Base-by-base conservation (phyloP, 176 grass and related monocot genomes). In the Miscanthus lutarioriparius region DNA sequence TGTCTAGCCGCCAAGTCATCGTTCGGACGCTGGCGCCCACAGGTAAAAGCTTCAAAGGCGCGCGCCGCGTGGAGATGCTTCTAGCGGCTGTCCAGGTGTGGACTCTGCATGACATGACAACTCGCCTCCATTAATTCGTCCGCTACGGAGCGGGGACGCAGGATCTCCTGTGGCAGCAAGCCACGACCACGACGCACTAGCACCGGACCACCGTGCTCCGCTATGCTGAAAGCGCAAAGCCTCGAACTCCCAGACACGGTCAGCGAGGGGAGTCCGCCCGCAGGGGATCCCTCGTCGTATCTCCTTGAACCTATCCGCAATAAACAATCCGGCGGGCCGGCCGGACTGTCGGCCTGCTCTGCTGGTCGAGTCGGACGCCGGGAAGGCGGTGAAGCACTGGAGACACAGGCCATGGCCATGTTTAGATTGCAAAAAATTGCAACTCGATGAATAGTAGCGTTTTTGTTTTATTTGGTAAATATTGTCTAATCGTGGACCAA, bases 71-170 rank as follows among this genome's bases (percentile, higher is more conserved):
- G 82, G 82, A 35, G 87, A 86, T 8, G 78, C 88, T 82, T 90
- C 83, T 86, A 78, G 88, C 73, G 72, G 36, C 88, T 79, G 83
- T 78, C 83, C 88, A 78, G 72, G 83, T 82, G 78, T 66, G 33
- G 20, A 26, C 81, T 78, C n/a, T 3, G 51, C 65, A 44, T 20
- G 80, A 75, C 22, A 33, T 25, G 53, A 43, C 64, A 44, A 14
- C 67, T 13, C 87, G 45, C 32, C 58, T 32, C 10, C 39, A 17
- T 64, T 8, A 32, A 72, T 71, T 58, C 11, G 65, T 53, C 83
- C 43, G 14, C 54, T 58, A 3, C 22, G 22, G 54, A 58, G 7
- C 20, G 6, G 4, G 10, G 72, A 27, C 3, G 65, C 26, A 7
- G 78, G 83, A 82, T 89, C 64, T 15, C 10, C 3, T 82, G 83